These are phyloP conservation scores for Pilatotrama ljubarskyi DNA, from an alignment of 768 basidiomycete species.

Conservation along the genomic window DNA sequence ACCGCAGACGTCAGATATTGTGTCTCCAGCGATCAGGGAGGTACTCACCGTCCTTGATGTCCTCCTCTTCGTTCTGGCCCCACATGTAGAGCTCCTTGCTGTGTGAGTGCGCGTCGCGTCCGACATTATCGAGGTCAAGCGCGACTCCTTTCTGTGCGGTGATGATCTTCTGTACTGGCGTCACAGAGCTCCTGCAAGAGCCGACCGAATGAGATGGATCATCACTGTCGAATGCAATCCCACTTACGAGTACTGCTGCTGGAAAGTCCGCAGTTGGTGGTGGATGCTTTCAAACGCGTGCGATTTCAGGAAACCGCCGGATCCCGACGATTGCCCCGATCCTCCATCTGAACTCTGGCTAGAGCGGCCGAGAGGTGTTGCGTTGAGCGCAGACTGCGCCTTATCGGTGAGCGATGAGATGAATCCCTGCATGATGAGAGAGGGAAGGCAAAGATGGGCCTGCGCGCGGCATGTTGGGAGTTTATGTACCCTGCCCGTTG, in stretches of 20 bases:
- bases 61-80: constrained; percentile 71
- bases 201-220: neutral
- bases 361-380: constrained; percentile 51
- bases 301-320: constrained; percentile 27
- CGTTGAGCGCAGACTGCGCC: constrained; percentile 69
- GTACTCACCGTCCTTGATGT: constrained; percentile 71
- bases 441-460: constrained; percentile 14
- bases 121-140: constrained; percentile 67
- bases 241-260: constrained; percentile 72
- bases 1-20: constrained; percentile 8
- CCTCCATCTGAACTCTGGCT: constrained; percentile 48
- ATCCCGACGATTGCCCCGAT: constrained; percentile 22
- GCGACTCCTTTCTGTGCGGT: constrained; percentile 77
- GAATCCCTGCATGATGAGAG: constrained; percentile 51
- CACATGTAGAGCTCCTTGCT: constrained; percentile 87
- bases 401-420: constrained; percentile 72
- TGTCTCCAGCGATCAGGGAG: neutral
- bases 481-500: constrained; percentile 15
- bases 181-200: constrained; percentile 47
- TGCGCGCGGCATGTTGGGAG: constrained; percentile 15
- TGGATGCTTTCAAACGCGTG: constrained; percentile 59
- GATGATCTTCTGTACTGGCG: constrained; percentile 75
- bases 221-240: neutral
- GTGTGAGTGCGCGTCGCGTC: constrained; percentile 65
- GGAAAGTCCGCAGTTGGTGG: constrained; percentile 69